phyloP scores from a whole-genome alignment of 257 asterid genomes.

The Petunia axillaris region DNA sequence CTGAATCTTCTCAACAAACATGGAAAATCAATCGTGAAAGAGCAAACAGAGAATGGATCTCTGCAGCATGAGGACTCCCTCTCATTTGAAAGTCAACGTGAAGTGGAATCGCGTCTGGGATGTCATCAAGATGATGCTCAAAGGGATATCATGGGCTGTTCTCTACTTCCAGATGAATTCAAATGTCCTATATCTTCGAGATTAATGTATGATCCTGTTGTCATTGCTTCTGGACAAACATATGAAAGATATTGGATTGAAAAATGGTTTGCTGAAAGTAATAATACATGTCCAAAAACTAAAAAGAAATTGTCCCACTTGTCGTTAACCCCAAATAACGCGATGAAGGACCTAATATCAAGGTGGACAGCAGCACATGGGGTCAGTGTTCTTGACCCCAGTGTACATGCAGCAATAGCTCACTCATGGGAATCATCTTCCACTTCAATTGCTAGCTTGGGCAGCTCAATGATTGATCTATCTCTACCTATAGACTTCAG shows the following conservation, averaged over 20 bases:
- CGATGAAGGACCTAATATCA: slow-evolving; percentile 60
- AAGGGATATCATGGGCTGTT: slow-evolving; percentile 38
- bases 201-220: slow-evolving; percentile 86
- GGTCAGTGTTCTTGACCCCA: slow-evolving; percentile 54
- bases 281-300: slow-evolving; percentile 72
- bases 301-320: slow-evolving; percentile 47
- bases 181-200: slow-evolving; percentile 74
- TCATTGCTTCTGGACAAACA: slow-evolving; percentile 82
- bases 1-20: slow-evolving; percentile 59
- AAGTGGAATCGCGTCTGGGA: slow-evolving; percentile 44
- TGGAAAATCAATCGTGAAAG: slow-evolving; percentile 49
- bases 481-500: slow-evolving; percentile 64
- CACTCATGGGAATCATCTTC: slow-evolving; percentile 56
- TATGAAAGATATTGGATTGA: slow-evolving; percentile 85
- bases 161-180: slow-evolving; percentile 68
- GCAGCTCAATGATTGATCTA: slow-evolving; percentile 64
- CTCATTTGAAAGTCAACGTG: slow-evolving; percentile 38
- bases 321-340: slow-evolving; percentile 58
- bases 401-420: slow-evolving; percentile 33
- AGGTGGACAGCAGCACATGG: slow-evolving; percentile 60
- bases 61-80: slow-evolving; percentile 37
- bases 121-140: slow-evolving; percentile 42
- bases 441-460: slow-evolving; percentile 70
- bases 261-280: slow-evolving; percentile 88
- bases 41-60: slow-evolving; percentile 39